Evolutionary conservation across 208 protist genomes (phyloP), one percentile per base, ranked within the genome.

Genomic region (Acanthamoeba culbertsoni): DNA sequence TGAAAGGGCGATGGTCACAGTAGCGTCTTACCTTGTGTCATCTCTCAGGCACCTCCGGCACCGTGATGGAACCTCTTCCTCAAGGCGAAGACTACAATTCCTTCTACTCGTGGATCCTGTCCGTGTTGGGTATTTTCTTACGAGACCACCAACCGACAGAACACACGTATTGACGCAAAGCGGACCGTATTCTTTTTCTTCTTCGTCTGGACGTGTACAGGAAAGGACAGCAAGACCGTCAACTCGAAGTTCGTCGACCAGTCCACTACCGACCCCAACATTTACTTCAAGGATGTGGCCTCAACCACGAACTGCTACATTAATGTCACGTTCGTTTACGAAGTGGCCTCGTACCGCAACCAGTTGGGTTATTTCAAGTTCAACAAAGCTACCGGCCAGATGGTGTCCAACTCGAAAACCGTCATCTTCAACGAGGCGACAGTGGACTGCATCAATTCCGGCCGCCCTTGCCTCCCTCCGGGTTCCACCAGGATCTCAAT

Each of bases 311-410:
- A 55, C 45, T 92, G 86, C n/a, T 77, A 59, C 33, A 0, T 92
- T 40, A 92, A 92, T 62, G 20, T 92, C 35, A 57, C 86, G 10
- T 92, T 92, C 63, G 63, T 77, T n/a, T 92, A 92, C 46, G 86
- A 92, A 45, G 62, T 92, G 37, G 86, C 86, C 37, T 48, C 20
- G 12, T 92, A 79, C 63, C 57, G 86, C 42, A 79, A 77, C 59
- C 5, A 37, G 51, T 79, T 92, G 86, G 86, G 86, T 62, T 45
- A 35, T 20, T 79, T 92, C 40, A 33, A 12, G 7, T 92, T 79
- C 86, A 75, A 0, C 55, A 45, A 40, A 0, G 43, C 18, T 28
- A 46, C 18, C n/a, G n/a, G n/a, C n/a, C n/a, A n/a, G n/a, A n/a
- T n/a, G n/a, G n/a, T n/a, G n/a, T n/a, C n/a, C 59, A 55, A 28